A percentile compares a stretch with the other conserved stretches of the same genome.
Evolutionary conservation across 768 basidiomycete genomes (phyloP).

Genomic region (Rhodotorula sphaerocarpa): DNA sequence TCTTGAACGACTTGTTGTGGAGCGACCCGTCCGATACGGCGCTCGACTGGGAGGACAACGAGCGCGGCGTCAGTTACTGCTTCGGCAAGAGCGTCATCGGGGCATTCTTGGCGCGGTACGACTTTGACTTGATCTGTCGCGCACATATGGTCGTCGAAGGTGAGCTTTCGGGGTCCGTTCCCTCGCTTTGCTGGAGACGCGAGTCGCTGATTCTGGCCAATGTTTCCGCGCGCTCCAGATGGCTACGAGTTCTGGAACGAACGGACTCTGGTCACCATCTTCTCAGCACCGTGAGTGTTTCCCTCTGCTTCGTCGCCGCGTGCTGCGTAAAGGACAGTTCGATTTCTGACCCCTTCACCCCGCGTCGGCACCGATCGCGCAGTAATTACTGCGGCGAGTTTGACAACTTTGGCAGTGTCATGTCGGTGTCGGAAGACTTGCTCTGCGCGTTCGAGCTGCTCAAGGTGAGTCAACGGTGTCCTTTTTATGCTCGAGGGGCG

Average conservation of each 20-base stretch:
- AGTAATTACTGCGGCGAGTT: slow-evolving; percentile 51
- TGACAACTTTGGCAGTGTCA: slow-evolving; percentile 71
- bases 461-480: slow-evolving; percentile 53
- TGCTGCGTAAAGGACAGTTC: too few species aligned
- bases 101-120: slow-evolving; percentile 65
- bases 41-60: slow-evolving; percentile 98
- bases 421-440: slow-evolving; percentile 90
- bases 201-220: not conserved
- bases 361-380: too few species aligned
- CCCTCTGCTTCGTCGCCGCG: not conserved
- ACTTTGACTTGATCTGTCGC: slow-evolving; percentile 98
- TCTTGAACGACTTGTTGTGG: slow-evolving; percentile 95
- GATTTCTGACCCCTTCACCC: not conserved
- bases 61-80: slow-evolving; percentile 96
- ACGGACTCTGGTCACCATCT: slow-evolving; percentile 92
- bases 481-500: not conserved
- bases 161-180: not conserved
- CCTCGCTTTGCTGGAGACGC: not conserved
- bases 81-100: slow-evolving; percentile 97
- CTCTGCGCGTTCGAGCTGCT: slow-evolving; percentile 95
- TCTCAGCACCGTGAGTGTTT: slow-evolving; percentile 64
- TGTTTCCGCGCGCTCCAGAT: slow-evolving; percentile 29
- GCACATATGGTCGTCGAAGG: slow-evolving; percentile 99
- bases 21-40: slow-evolving; percentile 97
- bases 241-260: slow-evolving; percentile 99